These are phyloP conservation scores for Lentinula sp. DNA, from an alignment of 768 basidiomycete species.

Conservation along the genomic window DNA sequence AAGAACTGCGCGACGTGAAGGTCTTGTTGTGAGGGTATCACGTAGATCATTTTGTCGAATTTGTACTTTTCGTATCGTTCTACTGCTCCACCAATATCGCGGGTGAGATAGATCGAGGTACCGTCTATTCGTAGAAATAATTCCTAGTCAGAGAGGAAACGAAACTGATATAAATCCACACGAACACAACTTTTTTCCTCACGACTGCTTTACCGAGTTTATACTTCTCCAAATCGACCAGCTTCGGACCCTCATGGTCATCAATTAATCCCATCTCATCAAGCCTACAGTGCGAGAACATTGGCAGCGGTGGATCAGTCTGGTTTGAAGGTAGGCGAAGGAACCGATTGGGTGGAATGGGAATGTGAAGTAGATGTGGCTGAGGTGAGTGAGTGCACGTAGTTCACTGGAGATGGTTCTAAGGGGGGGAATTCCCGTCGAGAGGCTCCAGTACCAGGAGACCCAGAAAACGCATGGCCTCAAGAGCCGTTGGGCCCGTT, in stretches of 20 bases:
- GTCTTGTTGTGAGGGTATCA: slow-evolving; percentile 22
- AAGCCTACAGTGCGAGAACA: slow-evolving; percentile 24
- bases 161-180: background rate
- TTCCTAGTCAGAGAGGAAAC: background rate
- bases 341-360: background rate
- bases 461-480: background rate
- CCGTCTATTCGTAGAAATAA: slow-evolving; percentile 22
- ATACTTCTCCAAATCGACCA: slow-evolving; percentile 84
- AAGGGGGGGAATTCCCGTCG: background rate
- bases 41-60: slow-evolving; percentile 60
- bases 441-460: background rate
- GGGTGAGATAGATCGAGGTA: slow-evolving; percentile 52
- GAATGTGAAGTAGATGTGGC: background rate
- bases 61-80: slow-evolving; percentile 65
- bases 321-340: slow-evolving; percentile 53
- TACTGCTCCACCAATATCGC: slow-evolving; percentile 69
- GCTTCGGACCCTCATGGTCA: slow-evolving; percentile 74
- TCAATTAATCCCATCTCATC: slow-evolving; percentile 70
- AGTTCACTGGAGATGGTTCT: background rate
- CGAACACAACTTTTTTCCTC: slow-evolving; percentile 66
- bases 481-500: background rate
- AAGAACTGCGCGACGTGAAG: slow-evolving; percentile 8
- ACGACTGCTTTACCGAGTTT: slow-evolving; percentile 91
- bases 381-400: background rate
- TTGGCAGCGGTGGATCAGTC: slow-evolving; percentile 56